These are phyloP conservation scores for Apiotrichum akiyoshidainum DNA, from an alignment of 1,284 basidiomycete species.

Conservation along the genomic window DNA sequence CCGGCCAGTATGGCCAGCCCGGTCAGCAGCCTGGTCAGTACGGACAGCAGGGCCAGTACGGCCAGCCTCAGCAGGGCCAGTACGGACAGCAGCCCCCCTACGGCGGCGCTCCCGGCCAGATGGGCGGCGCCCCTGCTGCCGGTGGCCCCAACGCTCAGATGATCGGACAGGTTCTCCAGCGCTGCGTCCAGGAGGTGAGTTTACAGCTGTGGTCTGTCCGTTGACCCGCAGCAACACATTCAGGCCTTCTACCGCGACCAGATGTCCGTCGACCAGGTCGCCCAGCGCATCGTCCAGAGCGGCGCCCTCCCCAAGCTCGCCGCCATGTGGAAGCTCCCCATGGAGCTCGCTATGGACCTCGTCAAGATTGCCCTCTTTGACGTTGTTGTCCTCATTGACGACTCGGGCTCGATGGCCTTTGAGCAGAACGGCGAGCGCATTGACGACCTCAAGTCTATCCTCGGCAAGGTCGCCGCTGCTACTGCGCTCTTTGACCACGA, in stretches of 20 bases:
- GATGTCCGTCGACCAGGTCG: constrained; percentile 49
- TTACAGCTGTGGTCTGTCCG: constrained; percentile 26
- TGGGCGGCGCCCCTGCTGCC: constrained; percentile 25
- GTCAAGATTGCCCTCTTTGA: constrained; percentile 50
- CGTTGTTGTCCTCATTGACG: constrained; percentile 49
- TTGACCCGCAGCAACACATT: constrained; percentile 45
- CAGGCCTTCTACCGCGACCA: constrained; percentile 53
- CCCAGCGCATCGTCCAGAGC: constrained; percentile 47
- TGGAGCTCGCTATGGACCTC: constrained; percentile 50
- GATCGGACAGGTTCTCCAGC: constrained; percentile 27
- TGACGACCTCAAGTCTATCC: constrained; percentile 51
- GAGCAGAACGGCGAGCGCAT: constrained; percentile 51
- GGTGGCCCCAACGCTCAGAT: constrained; percentile 32
- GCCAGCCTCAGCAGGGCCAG: constrained; percentile 17
- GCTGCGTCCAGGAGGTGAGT: constrained; percentile 51
- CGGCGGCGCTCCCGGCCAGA: constrained; percentile 26
- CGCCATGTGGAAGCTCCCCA: constrained; percentile 49
- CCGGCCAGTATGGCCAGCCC: constrained; percentile 8
- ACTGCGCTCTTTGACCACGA: constrained; percentile 53
- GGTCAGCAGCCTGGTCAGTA: constrained; percentile 9
- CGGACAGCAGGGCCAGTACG: constrained; percentile 18
- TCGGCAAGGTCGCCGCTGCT: constrained; percentile 50
- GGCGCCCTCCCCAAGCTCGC: constrained; percentile 50
- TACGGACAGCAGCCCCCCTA: constrained; percentile 25
- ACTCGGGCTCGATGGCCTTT: constrained; percentile 51